Evolutionary conservation across 805 yeast species (phyloP), one percentile per base, ranked within the genome.

Genomic region (Zygosaccharomyces gambellarensis): DNA sequence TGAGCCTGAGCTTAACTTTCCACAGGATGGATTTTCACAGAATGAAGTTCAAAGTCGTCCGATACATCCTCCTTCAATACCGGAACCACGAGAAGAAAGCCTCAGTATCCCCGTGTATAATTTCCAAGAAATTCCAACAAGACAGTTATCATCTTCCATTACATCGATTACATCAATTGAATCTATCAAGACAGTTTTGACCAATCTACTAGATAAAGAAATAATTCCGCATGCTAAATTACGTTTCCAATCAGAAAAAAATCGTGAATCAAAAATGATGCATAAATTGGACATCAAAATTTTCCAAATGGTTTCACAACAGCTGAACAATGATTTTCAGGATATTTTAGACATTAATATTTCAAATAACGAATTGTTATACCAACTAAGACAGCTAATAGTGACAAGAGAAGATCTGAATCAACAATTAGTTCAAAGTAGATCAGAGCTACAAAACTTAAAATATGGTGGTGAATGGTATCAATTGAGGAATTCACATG

Each of bases 301-400:
- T 7, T 61, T 63, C 36, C 53, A 54, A 44, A 43, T 51, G 5
- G 45, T 63, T 19, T n/a, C 52, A 14, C 51, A 58, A 11, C 52
- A 50, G 17, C 45, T 62, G 17, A 43, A 46, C 4, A 51, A 51
- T 32, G 70, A 66, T 45, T 48, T 66, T 12, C 47, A 50, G n/a
- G 68, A 65, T 46, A 60, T 65, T 9, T 43, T 58, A 22, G 70
- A 65, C 42, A 60, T 65, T 23, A 61, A 64, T 50, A 30, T 58
- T 23, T 66, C 69, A 2, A 66, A 64, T 39, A 64, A 64, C 50
- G 62, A 62, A 31, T 54, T 65, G 14, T 56, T 61, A 40, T 57
- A 59, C 36, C 61, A 58, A 40, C 39, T 59, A 28, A 57, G 51
- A 34, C 59, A 58, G 34, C 42, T 60, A 10, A 43, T 51, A 2